Base-by-base conservation (phyloP, 2,329 filamentous ascomycete genomes). In the Blastomyces gilchristii region DNA sequence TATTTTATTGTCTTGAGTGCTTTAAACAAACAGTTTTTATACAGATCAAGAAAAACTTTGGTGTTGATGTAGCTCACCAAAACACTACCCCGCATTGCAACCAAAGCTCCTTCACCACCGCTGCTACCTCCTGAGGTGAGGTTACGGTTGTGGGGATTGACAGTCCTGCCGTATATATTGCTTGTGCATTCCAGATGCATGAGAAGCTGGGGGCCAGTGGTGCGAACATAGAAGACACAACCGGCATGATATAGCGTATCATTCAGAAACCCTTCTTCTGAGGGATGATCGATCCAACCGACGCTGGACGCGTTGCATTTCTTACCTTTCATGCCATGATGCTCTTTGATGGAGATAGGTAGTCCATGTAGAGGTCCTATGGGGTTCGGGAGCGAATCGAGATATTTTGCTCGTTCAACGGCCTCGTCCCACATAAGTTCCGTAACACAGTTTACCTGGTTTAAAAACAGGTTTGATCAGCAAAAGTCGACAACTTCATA, bases 171-270 rank as follows among this genome's bases (percentile, higher is more conserved):
- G 63, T 84, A 85, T 41, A 87, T 70, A 68, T 86, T 82, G 71
- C 85, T 87, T 54, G 82, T 78, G 3, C 79, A 81, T 68, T 88
- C 85, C 52, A 84, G 71, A 18, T 79, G 77, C 69, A 78, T 77
- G 63, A 85, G 72, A 0, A 81, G 82, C 64, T 85, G 82, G 1
- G 87, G 86, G 1, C 89, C 78, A 67, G 88, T 89, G 0, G 87
- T 89, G 73, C 89, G 89, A 67, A 83, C 81, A 67, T 88, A 87
- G 25, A 87, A 74, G 0, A 90, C 79, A 0, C 86, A 86, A 0
- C 87, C 87, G 0, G 84, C 77, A 25, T 78, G 77, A 31, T 83
- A 74, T 5, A 90, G 73, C 0, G 87, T 75, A 12, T 82, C 77
- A 0, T 88, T 82, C 12, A 88, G 74, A 0, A 81, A 78, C 0